These are phyloP conservation scores for Amanita molliuscula DNA, from an alignment of 768 basidiomycete species.

Conservation along the genomic window DNA sequence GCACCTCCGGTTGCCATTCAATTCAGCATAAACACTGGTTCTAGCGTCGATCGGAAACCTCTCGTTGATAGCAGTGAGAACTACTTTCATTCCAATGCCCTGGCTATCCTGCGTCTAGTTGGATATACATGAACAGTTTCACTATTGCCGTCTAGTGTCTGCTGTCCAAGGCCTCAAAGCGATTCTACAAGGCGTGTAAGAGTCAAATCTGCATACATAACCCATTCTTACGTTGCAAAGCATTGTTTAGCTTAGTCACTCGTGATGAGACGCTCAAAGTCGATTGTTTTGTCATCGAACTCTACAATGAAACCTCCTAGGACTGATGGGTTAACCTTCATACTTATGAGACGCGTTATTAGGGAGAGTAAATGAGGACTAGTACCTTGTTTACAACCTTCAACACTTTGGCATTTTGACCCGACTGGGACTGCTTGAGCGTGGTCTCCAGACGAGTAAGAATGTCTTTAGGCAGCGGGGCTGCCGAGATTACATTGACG, in stretches of 20 bases:
- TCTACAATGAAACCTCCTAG: constrained; percentile 92
- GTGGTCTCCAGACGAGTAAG: constrained; percentile 72
- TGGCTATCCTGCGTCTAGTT: background rate
- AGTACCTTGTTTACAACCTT: constrained; percentile 88
- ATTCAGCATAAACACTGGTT: background rate
- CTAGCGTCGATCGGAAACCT: background rate
- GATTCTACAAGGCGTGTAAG: constrained; percentile 20
- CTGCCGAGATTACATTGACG: constrained; percentile 83
- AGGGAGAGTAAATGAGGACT: constrained; percentile 2
- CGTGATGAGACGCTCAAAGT: constrained; percentile 92
- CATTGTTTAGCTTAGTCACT: constrained; percentile 89
- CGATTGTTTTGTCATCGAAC: constrained; percentile 97
- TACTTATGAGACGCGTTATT: constrained; percentile 4
- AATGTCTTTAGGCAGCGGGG: constrained; percentile 68
- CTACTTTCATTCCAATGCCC: background rate
- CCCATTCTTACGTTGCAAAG: constrained; percentile 60
- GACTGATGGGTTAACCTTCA: constrained; percentile 82
- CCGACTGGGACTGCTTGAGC: constrained; percentile 80
- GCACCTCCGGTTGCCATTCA: background rate
- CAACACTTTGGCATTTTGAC: constrained; percentile 77
- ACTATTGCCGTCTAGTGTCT: background rate
- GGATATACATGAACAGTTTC: background rate
- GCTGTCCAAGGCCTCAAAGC: constrained; percentile 18
- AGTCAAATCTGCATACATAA: background rate
- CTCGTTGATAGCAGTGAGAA: background rate